These are phyloP conservation scores for Russula sp. DNA, from an alignment of 768 basidiomycete species.

Conservation along the genomic window DNA sequence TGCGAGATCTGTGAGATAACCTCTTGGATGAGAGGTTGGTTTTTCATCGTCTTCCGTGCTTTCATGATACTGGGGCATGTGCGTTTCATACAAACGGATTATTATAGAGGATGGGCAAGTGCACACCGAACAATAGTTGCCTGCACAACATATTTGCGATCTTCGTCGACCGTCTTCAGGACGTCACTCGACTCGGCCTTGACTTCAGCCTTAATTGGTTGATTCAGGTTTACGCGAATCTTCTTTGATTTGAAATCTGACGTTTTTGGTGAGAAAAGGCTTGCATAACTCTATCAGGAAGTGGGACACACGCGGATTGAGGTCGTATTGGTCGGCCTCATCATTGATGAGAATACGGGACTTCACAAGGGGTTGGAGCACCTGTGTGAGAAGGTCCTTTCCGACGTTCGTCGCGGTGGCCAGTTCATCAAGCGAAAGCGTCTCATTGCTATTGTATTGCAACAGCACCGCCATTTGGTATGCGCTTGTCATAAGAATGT, in stretches of 20 bases:
- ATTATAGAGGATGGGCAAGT: constrained; percentile 12
- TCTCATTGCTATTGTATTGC: constrained; percentile 90
- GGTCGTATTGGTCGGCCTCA: constrained; percentile 82
- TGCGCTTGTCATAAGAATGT: constrained; percentile 90
- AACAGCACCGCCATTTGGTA: constrained; percentile 94
- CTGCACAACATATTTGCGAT: constrained; percentile 93
- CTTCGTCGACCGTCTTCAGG: constrained; percentile 91
- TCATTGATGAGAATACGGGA: constrained; percentile 86
- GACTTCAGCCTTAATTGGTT: constrained; percentile 90
- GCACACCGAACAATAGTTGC: constrained; percentile 81
- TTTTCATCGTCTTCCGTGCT: constrained; percentile 92
- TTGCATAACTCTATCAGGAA: background rate
- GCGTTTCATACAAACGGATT: background rate
- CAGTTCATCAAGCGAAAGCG: constrained; percentile 75
- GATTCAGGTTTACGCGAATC: constrained; percentile 85
- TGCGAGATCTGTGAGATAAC: constrained; percentile 84
- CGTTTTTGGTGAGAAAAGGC: background rate
- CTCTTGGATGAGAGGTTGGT: constrained; percentile 82
- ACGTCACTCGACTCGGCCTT: constrained; percentile 88
- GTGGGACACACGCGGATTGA: constrained; percentile 62
- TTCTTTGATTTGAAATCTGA: constrained; percentile 89
- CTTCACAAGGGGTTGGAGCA: constrained; percentile 56
- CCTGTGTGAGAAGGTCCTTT: constrained; percentile 72
- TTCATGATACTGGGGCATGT: constrained; percentile 71
- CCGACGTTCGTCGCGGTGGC: constrained; percentile 69